Base-by-base conservation (phyloP, 495 filamentous ascomycete genomes). In the Penicillium bialowiezense region DNA sequence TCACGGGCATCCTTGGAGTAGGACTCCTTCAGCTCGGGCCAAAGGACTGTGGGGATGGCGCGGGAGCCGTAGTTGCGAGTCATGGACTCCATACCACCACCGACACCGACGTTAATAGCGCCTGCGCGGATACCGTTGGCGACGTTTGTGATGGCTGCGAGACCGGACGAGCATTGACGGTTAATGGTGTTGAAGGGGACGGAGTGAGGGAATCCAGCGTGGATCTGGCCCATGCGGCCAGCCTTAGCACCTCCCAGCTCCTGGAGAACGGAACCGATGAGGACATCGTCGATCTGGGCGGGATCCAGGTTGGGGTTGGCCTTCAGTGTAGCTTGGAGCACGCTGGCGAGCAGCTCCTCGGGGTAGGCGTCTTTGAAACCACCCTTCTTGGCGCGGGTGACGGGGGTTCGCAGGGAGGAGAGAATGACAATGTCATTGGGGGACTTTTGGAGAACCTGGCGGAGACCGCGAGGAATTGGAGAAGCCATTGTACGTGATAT, bases 11-110 rank as follows among this genome's bases (percentile, higher is more conserved):
- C 87, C 64, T 86, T 74, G 6, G 81, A 81, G 7, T 63, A 62
- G 1, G 74, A 82, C 2, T 87, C 77, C 56, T 73, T 81, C 48
- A 96, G 65, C 37, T 79, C 85, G 1, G 84, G 80, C 85, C 89
- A 95, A n/a, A 88, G 64, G 34, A 88, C 81, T 2, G 81, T 84
- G 0, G 91, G 91, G 45, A 97, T 92, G 6, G 91, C 91, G 44
- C 82, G 73, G 0, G 74, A 80, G 7, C 85, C 89, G 68, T 96
- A 96, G 66, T 95, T 95, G 44, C 85, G 69, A 40, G 88, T 95
- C 91, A 96, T 96, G 63, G 83, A 88, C 76, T 96, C 91, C 86
- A 92, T 95, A 14, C 91, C 91, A 17, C 86, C 91, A 29, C 84
- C 91, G 43, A 97, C 81, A 51, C 90, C 91, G n/a, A 88, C 72